A percentile compares a stretch with the other conserved stretches of the same genome.
phyloP scores from a whole-genome alignment of 805 yeast genomes.

The Kuraishia molischiana region DNA sequence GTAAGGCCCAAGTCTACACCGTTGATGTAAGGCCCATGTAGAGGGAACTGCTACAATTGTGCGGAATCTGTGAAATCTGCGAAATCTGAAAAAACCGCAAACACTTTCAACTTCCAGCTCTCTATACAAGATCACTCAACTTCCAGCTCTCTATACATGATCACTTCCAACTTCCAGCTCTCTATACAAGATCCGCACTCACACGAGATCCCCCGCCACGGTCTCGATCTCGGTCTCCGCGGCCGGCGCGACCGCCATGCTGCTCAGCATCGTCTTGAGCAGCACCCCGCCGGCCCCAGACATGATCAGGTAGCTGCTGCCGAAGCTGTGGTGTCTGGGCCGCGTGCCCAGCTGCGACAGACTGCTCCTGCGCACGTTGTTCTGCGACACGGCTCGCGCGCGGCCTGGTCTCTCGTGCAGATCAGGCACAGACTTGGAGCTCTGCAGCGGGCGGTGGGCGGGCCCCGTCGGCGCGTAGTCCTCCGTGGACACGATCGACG shows the following conservation, averaged over 20 bases:
- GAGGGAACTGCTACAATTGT: no score
- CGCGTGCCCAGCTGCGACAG: neutral
- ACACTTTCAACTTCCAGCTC: no score
- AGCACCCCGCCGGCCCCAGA: slow-evolving; percentile 12
- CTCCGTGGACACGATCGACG: neutral
- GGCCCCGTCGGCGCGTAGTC: neutral
- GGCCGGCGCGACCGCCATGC: neutral
- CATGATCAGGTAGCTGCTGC: slow-evolving; percentile 13
- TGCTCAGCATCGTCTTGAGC: slow-evolving; percentile 3
- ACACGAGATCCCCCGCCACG: no score
- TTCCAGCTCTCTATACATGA: no score
- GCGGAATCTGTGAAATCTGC: no score
- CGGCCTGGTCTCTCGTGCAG: neutral
- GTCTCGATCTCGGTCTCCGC: neutral
- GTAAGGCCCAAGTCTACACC: no score
- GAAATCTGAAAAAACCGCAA: no score
- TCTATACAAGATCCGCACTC: no score
- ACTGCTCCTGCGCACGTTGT: neutral
- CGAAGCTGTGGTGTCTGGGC: neutral
- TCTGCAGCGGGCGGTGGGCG: neutral
- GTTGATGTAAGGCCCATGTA: no score
- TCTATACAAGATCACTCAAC: no score
- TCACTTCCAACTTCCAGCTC: no score
- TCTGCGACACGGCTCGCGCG: neutral
- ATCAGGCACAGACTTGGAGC: slow-evolving; percentile 1